Evolutionary conservation across 768 basidiomycete species (phyloP).

Genomic region (Atractiella rhizophila): DNA sequence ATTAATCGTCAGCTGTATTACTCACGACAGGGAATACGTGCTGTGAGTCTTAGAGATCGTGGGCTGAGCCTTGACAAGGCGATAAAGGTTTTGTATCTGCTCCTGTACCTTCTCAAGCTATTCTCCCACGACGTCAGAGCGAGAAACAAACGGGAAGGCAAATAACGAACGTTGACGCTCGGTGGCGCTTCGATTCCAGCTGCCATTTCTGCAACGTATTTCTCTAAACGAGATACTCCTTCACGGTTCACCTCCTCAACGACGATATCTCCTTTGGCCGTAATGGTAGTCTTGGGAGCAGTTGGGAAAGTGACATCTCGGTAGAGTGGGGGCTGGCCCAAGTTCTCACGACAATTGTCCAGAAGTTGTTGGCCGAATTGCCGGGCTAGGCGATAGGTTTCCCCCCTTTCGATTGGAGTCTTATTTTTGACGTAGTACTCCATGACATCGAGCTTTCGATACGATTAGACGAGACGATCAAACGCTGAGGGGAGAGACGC

Average conservation of each 20-base stretch:
- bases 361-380: constrained; percentile 89
- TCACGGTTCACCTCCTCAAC: constrained; percentile 87
- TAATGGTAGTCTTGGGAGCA: constrained; percentile 82
- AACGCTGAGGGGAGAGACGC: constrained; percentile 4
- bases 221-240: constrained; percentile 87
- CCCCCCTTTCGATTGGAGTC: constrained; percentile 46
- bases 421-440: constrained; percentile 69
- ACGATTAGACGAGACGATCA: background rate
- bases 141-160: background rate
- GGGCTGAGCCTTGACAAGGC: constrained; percentile 83
- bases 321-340: constrained; percentile 65
- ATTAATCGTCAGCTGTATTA: no score
- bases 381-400: constrained; percentile 83
- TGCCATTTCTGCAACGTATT: constrained; percentile 83
- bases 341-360: constrained; percentile 66
- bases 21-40: no score
- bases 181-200: constrained; percentile 58
- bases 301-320: constrained; percentile 98
- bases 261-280: constrained; percentile 74
- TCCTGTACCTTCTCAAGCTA: constrained; percentile 85
- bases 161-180: constrained; percentile 41
- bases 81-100: constrained; percentile 89
- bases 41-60: constrained; percentile 92
- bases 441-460: constrained; percentile 66
- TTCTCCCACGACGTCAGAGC: background rate